Conservation (phyloP, 805 yeast species). For the Suhomyces prunicola region DNA sequence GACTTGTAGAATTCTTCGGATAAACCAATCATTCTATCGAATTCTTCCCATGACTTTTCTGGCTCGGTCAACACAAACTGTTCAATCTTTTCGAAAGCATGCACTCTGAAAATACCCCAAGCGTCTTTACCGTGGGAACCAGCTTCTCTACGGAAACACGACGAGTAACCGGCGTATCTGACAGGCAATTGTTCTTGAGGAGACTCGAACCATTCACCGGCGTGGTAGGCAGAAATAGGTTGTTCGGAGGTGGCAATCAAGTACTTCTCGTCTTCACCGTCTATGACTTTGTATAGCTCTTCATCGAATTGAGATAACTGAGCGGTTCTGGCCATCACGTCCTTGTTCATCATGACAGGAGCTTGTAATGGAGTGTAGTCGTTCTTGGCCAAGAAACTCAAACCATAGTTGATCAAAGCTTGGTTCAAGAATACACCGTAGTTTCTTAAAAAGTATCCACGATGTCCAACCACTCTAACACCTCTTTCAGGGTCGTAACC, state of each 20-base stretch:
- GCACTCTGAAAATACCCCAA: constrained; percentile 99
- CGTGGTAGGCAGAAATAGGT: constrained; percentile 97
- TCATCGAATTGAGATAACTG: constrained; percentile 97
- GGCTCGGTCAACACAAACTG: constrained; percentile 96
- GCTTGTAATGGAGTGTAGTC: constrained; percentile 93
- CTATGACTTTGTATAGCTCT: constrained; percentile 93
- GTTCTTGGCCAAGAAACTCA: constrained; percentile 72
- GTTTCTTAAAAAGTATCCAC: constrained; percentile 94
- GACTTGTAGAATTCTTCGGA: constrained; percentile 93
- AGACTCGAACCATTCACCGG: constrained; percentile 97
- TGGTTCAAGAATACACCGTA: constrained; percentile 97
- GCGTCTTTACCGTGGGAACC: constrained; percentile 99
- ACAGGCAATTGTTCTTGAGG: constrained; percentile 96
- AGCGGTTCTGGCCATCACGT: constrained; percentile 98
- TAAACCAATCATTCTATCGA: constrained; percentile 87
- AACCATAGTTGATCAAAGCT: constrained; percentile 95
- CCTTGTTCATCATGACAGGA: constrained; percentile 99
- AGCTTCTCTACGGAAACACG: constrained; percentile 99
- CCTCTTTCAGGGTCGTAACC: constrained; percentile 99
- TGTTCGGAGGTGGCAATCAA: constrained; percentile 98
- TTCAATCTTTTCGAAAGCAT: constrained; percentile 97
- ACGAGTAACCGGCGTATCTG: constrained; percentile 95
- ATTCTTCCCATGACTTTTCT: constrained; percentile 96
- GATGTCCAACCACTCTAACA: constrained; percentile 94
- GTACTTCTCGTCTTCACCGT: constrained; percentile 97